A percentile compares a stretch with the other conserved stretches of the same genome.
Evolutionary conservation across 306 rosid species (phyloP).

Genomic region (Erythrophleum fordii): DNA sequence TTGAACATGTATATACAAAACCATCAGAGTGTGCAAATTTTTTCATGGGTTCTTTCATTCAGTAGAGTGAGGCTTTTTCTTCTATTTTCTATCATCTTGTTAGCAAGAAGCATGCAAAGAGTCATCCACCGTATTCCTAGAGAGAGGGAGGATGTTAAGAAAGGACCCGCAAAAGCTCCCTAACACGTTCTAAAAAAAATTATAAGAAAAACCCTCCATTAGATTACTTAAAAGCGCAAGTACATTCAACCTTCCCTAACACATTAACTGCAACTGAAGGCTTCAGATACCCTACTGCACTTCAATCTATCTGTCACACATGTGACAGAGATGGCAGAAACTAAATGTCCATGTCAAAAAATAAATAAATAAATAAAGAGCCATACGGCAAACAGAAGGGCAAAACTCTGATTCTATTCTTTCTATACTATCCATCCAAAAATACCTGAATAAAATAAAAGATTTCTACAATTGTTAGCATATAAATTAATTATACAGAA

Average conservation of each 20-base stretch:
- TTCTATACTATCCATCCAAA: neutral
- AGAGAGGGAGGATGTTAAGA: neutral
- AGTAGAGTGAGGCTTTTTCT: neutral
- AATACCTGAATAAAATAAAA: neutral
- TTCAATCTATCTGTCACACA: neutral
- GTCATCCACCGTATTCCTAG: slow-evolving; percentile 5
- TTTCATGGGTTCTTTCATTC: neutral
- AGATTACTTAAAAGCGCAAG: neutral
- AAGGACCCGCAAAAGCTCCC: neutral
- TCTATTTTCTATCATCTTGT: slow-evolving; percentile 3
- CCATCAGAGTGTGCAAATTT: neutral
- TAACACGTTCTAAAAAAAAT: too few relatives aligned
- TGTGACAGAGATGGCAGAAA: neutral
- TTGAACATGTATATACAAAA: slow-evolving; percentile 22
- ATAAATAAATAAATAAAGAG: neutral
- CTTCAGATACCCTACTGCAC: neutral
- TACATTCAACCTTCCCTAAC: neutral
- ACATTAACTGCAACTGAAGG: neutral
- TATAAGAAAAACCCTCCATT: too few relatives aligned
- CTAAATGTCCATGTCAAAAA: neutral
- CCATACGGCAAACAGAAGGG: neutral
- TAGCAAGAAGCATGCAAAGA: too few relatives aligned
- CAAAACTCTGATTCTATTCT: neutral
- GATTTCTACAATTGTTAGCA: neutral
- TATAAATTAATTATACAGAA: neutral